These are phyloP conservation scores for Digitaria exilis DNA, from an alignment of 202 grass and related monocot species.

Conservation along the genomic window DNA sequence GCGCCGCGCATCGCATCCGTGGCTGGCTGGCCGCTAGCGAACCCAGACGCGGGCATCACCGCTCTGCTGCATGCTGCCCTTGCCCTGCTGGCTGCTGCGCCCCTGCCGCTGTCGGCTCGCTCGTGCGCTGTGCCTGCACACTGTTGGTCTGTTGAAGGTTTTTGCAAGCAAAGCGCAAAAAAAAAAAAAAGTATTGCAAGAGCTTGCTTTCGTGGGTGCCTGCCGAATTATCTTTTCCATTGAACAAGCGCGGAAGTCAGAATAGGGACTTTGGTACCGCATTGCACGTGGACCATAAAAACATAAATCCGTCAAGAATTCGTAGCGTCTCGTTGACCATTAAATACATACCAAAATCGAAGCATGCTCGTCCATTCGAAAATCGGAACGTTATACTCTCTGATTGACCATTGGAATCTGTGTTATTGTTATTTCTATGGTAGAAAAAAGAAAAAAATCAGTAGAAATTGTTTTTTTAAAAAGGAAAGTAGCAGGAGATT, in stretches of 20 bases:
- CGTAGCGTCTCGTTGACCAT: background rate
- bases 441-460: background rate
- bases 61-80: background rate
- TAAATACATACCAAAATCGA: background rate
- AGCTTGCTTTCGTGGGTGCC: background rate
- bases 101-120: background rate
- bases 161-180: background rate
- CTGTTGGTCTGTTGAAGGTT: background rate
- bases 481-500: background rate
- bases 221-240: background rate
- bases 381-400: background rate
- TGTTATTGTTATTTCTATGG: background rate
- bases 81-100: background rate
- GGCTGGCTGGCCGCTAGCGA: background rate
- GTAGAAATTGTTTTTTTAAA: background rate
- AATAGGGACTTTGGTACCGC: background rate
- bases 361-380: background rate
- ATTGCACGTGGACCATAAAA: background rate
- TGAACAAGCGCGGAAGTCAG: background rate
- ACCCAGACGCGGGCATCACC: conserved; percentile 3
- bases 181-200: too few species aligned
- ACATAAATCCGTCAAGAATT: background rate
- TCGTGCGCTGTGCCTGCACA: background rate
- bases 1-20: background rate
- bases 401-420: background rate